Percentiles rank a stretch among this genome's conserved stretches.
phyloP scores from a whole-genome alignment of 2,329 filamentous ascomycete genomes.

The Juglanconis oblonga region DNA sequence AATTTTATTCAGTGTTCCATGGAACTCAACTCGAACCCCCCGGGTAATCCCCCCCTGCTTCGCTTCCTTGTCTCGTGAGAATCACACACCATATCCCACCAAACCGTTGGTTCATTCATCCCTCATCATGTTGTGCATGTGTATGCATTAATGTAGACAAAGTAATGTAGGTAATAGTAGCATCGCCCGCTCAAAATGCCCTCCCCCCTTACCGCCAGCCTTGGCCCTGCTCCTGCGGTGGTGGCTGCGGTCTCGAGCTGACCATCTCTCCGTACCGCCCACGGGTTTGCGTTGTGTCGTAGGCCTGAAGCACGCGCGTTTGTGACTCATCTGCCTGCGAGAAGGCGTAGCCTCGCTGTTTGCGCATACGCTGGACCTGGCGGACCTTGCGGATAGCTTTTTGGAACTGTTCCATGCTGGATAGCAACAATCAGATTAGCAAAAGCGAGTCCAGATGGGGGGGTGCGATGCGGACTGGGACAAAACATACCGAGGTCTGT shows the following conservation, averaged over 20 bases:
- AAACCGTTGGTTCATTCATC: neutral
- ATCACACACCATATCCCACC: no score
- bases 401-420: slow-evolving; percentile 98
- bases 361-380: slow-evolving; percentile 98
- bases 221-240: neutral
- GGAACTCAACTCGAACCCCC: neutral
- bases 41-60: no score
- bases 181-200: neutral
- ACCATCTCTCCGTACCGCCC: slow-evolving; percentile 96
- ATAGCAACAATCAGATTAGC: slow-evolving; percentile 20
- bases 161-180: neutral
- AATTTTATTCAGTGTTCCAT: neutral
- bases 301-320: slow-evolving; percentile 91
- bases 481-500: slow-evolving; percentile 75
- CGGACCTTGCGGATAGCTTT: slow-evolving; percentile 98
- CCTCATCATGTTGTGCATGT: neutral
- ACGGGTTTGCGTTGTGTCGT: slow-evolving; percentile 91
- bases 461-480: neutral
- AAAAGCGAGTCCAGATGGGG: slow-evolving; percentile 1
- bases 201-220: neutral
- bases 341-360: slow-evolving; percentile 97
- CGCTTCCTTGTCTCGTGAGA: neutral
- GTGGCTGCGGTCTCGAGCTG: slow-evolving; percentile 30
- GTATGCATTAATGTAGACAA: neutral
- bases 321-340: slow-evolving; percentile 96